Base-by-base conservation (phyloP, 129 eudicot species). In the Solidago caesia region DNA sequence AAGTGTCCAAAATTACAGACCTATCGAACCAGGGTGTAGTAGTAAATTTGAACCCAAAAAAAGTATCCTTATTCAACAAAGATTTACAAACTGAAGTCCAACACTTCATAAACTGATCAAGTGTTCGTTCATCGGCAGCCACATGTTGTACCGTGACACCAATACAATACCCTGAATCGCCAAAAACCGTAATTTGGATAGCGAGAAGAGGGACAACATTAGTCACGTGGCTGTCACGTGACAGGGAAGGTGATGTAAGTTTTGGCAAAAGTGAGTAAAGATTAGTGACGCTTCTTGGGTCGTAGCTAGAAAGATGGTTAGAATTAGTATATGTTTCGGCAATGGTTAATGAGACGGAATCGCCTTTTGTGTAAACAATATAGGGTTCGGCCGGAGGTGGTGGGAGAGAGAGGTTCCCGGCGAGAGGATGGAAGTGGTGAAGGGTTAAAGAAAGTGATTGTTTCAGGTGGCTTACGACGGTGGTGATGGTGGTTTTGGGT, bases 361-460 rank as follows among this genome's bases (percentile, higher is more conserved):
- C 86, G 0, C 84, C 79, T 33, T 52, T 52, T 14, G 39, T 67
- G 79, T 80, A 80, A n/a, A 53, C 14, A 4, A 84, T 39, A 45
- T 60, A 46, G 26, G 88, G 85, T 1, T 79, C 82, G 4, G 60
- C 47, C 7, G 84, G 74, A 0, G 72, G 68, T 6, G 51, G 51
- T 27, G 89, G 88, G 62, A 56, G 68, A 7, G 68, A 27, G 47
- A 89, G 67, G 70, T 78, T 84, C 46, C 87, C 89, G 47, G 86
- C 77, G 44, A 84, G 73, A 2, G 86, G 96, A 27, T 76, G 48
- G 71, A 77, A 89, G 79, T 81, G 86, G 44, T 80, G 83, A 85
- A 89, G 91, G 47, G 96, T 79, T 67, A 49, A 47, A 49, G 89
- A 78, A 66, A 89, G 89, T 44, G 92, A 85, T 25, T 82, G 79